Base-by-base conservation (phyloP, 257 asterid species). In the Penstemon newberryi region DNA sequence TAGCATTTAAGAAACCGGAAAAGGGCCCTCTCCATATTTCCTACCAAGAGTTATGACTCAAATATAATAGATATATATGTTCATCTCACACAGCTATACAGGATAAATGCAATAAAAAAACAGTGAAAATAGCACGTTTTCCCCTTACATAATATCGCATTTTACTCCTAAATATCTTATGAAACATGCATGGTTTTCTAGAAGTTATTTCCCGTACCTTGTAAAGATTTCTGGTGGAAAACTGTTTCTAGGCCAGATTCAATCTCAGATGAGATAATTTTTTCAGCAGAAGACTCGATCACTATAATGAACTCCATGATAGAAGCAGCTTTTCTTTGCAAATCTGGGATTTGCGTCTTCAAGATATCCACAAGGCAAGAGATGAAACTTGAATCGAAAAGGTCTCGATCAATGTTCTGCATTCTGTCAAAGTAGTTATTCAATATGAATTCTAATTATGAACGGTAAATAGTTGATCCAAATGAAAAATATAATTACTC, bases 301-400 rank as follows among this genome's bases (percentile, higher is more conserved):
- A 67, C 83, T 50, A 77, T 51, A 50, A 85, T 56, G 75, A 79
- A 86, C 82, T 92, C 98, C 15, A 92, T 76, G 72, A 84, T 76
- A 33, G 96, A 87, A 78, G 89, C 89, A 74, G 88, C 89, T 84
- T 87, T 92, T 53, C 76, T 84, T 81, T 84, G 96, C 80, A 89
- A 76, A 72, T 78, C 81, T 4, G 94, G 82, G 65, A 71, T 67
- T 15, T 88, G 69, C 59, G 84, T 80, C 85, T 83, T 86, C 89
- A 92, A 71, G 69, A 86, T 82, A 51, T 83, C 83, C 77, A 84
- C 82, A 11, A 92, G 83, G 78, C 82, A 78, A 70, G 79, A 75
- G 12, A 92, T 70, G 74, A 89, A 81, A 50, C 66, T 56, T 37
- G 83, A 78, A 80, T 87, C 92, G 66, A 81, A 57, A 41, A 85